Evolutionary conservation across 129 eudicot genomes (phyloP), one percentile per base, ranked within the genome.

Genomic region (Escallonia rubra): DNA sequence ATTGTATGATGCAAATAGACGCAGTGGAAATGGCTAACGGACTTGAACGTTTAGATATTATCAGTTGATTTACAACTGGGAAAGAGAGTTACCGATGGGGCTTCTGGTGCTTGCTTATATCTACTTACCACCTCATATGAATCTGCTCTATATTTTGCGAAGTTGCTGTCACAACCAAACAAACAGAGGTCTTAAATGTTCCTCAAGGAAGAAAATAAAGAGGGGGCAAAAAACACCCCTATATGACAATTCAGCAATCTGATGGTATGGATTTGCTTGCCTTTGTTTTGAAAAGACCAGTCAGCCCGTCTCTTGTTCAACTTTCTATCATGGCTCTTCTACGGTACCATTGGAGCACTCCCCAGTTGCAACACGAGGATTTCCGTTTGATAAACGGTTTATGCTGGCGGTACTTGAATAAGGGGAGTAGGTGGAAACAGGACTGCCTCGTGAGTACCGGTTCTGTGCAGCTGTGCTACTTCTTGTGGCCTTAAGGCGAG

Each of bases 401-500:
- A 49, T 47, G 67, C 72, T 48, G 34, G 77, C 71, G 55, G 34
- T 54, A 13, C 59, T 54, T 47, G 74, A 70, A 60, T 77, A 71
- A 43, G 77, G 78, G 50, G 85, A 68, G 52, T 72, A 59, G 7
- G 66, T 14, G 45, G 81, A 67, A 70, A 68, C 67, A 76, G 82
- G 75, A 69, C 74, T 74, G 61, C 70, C 71, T 63, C 85, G 76
- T 48, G 84, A 54, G 60, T 86, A 56, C 79, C 96, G 87, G 63
- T 67, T 92, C 76, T 86, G 95, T 50, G 96, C 84, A 66, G 96
- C 82, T 41, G 91, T 79, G 75, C 87, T 85, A 63, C 98, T 92
- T 84, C 96, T 88, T 59, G 98, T 92, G 44, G 88, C 67, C 79
- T 89, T 92, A 46, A 78, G 91, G 6, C 98, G 95, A 43, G 98